phyloP scores from a whole-genome alignment of 2,329 filamentous ascomycete genomes.

The Penicillium sp. region DNA sequence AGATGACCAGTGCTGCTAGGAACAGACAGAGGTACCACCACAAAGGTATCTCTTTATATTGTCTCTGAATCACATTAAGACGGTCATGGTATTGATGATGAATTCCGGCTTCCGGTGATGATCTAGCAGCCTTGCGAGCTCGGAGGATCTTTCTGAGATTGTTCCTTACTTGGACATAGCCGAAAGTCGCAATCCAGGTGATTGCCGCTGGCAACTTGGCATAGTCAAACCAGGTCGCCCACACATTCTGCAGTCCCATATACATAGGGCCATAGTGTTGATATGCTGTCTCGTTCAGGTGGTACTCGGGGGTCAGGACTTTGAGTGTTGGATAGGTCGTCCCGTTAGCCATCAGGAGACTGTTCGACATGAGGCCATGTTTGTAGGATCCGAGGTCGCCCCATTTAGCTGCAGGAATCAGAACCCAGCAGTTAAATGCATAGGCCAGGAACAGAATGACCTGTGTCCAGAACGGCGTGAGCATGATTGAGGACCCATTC shows the following conservation, averaged over 20 bases:
- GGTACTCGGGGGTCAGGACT: conserved; percentile 46
- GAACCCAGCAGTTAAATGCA: conserved; percentile 58
- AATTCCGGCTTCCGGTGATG: conserved; percentile 38
- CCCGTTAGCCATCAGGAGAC: conserved; percentile 53
- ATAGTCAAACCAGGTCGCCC: conserved; percentile 63
- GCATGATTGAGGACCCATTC: conserved; percentile 50
- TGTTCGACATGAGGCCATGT: conserved; percentile 60
- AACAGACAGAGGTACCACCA: conserved; percentile 61
- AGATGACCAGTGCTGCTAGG: conserved; percentile 48
- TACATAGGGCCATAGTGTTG: conserved; percentile 57
- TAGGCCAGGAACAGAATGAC: conserved; percentile 60
- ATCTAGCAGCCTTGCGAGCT: conserved; percentile 33
- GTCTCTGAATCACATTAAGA: conserved; percentile 59
- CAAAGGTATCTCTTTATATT: conserved; percentile 59
- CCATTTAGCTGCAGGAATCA: conserved; percentile 61
- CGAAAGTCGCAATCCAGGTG: conserved; percentile 61
- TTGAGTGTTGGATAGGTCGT: conserved; percentile 47
- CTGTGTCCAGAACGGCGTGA: conserved; percentile 61
- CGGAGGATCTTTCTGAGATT: conserved; percentile 49
- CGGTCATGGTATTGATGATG: conserved; percentile 60
- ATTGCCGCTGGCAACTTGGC: conserved; percentile 60
- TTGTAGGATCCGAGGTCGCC: conserved; percentile 56
- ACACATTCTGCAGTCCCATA: conserved; percentile 59
- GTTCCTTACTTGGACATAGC: conserved; percentile 50
- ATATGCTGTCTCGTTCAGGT: conserved; percentile 52